Percentiles rank a stretch among this genome's conserved stretches.
phyloP scores from a whole-genome alignment of 164 flowering plant species.

The Echeveria elegans region DNA sequence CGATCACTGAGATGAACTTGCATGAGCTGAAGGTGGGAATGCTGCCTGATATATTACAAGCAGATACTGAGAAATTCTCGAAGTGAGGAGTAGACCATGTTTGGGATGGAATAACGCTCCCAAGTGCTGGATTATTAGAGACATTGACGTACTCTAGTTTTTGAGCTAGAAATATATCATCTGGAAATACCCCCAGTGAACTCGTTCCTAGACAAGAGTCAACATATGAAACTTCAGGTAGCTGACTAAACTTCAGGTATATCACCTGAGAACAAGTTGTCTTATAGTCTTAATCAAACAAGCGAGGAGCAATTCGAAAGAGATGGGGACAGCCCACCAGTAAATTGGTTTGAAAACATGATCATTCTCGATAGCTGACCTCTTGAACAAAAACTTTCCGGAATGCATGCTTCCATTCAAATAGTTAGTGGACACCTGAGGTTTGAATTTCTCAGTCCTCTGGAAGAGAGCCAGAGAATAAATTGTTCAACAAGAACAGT shows the following conservation, averaged over 20 bases:
- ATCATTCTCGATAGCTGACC: slow-evolving; percentile 50
- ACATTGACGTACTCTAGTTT: slow-evolving; percentile 68
- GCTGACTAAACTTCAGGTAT: slow-evolving; percentile 48
- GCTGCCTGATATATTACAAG: slow-evolving; percentile 55
- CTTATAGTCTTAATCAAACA: slow-evolving; percentile 66
- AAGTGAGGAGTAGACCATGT: no score
- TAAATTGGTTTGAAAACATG: slow-evolving; percentile 63
- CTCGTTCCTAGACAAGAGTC: slow-evolving; percentile 63
- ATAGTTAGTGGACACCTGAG: slow-evolving; percentile 44
- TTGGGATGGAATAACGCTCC: slow-evolving; percentile 46
- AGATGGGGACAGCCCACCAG: slow-evolving; percentile 57
- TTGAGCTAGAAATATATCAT: slow-evolving; percentile 40
- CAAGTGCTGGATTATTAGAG: slow-evolving; percentile 51
- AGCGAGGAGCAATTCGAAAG: slow-evolving; percentile 79
- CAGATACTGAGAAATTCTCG: slow-evolving; percentile 75
- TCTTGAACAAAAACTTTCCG: no score
- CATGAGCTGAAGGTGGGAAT: slow-evolving; percentile 58
- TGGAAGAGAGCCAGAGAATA: slow-evolving; percentile 74
- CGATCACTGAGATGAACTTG: slow-evolving; percentile 43
- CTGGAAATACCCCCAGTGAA: slow-evolving; percentile 74
- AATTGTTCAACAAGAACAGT: slow-evolving; percentile 93
- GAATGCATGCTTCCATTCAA: no score
- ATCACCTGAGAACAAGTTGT: slow-evolving; percentile 71
- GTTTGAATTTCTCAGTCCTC: slow-evolving; percentile 51
- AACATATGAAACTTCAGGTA: slow-evolving; percentile 50